phyloP scores from a whole-genome alignment of 192 early-diverging fungal genomes.

The Funneliformis mosseae region DNA sequence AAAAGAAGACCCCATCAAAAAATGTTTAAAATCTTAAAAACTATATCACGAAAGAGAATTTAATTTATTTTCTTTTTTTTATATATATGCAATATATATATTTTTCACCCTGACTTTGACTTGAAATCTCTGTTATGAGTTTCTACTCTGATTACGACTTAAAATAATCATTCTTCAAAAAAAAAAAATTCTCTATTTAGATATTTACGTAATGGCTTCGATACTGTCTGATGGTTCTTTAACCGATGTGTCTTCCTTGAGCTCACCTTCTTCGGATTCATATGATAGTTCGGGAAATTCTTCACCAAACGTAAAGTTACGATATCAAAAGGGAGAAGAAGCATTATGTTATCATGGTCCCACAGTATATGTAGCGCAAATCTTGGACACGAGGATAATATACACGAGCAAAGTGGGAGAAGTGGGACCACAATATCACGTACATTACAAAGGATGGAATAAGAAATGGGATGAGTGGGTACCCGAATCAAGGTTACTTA shows the following conservation, averaged over 20 bases:
- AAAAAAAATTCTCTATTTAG: background rate
- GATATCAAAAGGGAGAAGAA: slow-evolving; percentile 37
- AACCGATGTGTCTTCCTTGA: background rate
- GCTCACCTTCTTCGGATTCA: background rate
- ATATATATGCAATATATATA: no score
- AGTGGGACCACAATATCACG: slow-evolving; percentile 83
- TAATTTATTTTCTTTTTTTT: no score
- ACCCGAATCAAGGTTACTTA: slow-evolving; percentile 83
- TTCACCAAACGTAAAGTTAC: background rate
- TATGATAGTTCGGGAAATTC: background rate
- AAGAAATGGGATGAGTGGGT: slow-evolving; percentile 99
- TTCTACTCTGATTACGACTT: background rate
- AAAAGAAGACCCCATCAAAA: no score
- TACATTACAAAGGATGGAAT: slow-evolving; percentile 99
- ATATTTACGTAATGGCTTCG: background rate
- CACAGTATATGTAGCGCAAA: slow-evolving; percentile 5
- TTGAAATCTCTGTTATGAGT: no score
- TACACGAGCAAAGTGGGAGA: slow-evolving; percentile 62
- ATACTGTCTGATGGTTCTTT: background rate
- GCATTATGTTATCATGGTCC: slow-evolving; percentile 25
- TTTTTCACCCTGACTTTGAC: no score
- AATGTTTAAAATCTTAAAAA: no score
- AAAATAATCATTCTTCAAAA: background rate
- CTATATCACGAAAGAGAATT: no score
- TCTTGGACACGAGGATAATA: slow-evolving; percentile 63